Evolutionary conservation across 2,329 filamentous ascomycete genomes (phyloP).

Genomic region (Scedosporium aurantiacum): DNA sequence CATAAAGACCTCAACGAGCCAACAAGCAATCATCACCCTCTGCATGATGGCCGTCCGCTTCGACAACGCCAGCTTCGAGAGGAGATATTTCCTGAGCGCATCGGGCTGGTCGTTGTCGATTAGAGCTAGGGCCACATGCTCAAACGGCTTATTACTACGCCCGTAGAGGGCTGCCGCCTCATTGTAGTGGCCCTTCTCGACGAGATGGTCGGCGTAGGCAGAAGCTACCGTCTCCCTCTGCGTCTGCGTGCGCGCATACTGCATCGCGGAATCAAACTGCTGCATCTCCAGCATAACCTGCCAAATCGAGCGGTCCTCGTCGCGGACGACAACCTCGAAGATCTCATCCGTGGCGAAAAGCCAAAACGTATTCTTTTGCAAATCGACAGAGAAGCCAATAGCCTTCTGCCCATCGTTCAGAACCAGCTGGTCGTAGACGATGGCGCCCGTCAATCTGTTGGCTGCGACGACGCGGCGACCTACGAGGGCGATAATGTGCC

Average conservation of each 20-base stretch:
- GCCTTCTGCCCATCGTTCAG: conserved; percentile 68
- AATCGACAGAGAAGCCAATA: conserved; percentile 77
- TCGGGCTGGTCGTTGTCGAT: conserved; percentile 87
- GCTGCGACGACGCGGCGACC: conserved; percentile 74
- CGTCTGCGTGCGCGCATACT: conserved; percentile 65
- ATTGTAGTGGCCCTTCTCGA: conserved; percentile 66
- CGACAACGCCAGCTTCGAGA: conserved; percentile 70
- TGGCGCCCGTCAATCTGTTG: conserved; percentile 74
- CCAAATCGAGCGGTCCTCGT: conserved; percentile 91
- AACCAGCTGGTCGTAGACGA: conserved; percentile 81
- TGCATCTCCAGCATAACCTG: conserved; percentile 80
- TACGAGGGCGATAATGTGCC: conserved; percentile 78
- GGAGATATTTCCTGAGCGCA: conserved; percentile 77
- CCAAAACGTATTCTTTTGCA: conserved; percentile 96
- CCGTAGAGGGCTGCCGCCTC: conserved; percentile 89
- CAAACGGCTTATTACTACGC: conserved; percentile 91
- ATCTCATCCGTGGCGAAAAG: conserved; percentile 85
- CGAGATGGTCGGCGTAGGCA: conserved; percentile 80
- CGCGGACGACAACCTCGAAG: conserved; percentile 81
- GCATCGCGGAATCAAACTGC: conserved; percentile 78
- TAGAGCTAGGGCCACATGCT: conserved; percentile 84
- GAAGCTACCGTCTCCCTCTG: conserved; percentile 89
- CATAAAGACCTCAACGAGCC: conserved; percentile 96
- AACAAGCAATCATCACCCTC: conserved; percentile 85
- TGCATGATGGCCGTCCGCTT: conserved; percentile 87